These are phyloP conservation scores for Leccinum variicolor DNA, from an alignment of 768 basidiomycete species.

Conservation along the genomic window DNA sequence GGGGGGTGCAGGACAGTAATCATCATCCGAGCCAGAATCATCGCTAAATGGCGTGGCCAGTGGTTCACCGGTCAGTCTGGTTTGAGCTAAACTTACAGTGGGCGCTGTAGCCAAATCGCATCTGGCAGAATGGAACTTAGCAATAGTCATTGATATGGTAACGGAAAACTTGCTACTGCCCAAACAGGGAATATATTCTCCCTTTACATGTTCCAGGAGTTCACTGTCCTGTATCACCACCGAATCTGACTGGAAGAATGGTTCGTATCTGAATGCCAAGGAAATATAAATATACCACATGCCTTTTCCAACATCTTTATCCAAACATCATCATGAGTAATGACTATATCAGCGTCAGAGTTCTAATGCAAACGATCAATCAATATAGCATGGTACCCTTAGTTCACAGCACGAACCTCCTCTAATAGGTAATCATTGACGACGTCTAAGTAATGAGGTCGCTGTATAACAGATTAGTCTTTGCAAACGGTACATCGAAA, in stretches of 20 bases:
- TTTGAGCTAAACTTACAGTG: background rate
- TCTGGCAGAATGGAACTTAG: background rate
- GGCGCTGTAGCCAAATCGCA: background rate
- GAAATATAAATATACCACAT: no score
- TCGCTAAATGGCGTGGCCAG: no score
- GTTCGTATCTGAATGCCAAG: background rate
- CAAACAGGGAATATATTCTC: background rate
- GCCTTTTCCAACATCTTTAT: conserved; percentile 6
- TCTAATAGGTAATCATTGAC: conserved; percentile 10
- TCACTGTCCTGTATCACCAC: background rate
- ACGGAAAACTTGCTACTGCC: background rate
- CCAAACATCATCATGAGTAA: conserved; percentile 13
- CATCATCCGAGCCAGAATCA: background rate
- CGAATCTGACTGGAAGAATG: background rate
- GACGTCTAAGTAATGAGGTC: conserved; percentile 1
- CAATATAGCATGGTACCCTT: background rate
- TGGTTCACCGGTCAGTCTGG: background rate
- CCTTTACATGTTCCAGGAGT: background rate
- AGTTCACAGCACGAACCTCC: background rate
- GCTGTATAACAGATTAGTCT: background rate
- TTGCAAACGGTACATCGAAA: background rate
- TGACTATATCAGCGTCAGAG: background rate
- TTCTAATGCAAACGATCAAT: background rate
- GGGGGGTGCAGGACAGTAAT: background rate
- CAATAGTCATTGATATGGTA: background rate